Evolutionary conservation across 371 early-diverging fungal species (phyloP), one percentile per base, ranked within the genome.

Genomic region (Mortierella sp.): DNA sequence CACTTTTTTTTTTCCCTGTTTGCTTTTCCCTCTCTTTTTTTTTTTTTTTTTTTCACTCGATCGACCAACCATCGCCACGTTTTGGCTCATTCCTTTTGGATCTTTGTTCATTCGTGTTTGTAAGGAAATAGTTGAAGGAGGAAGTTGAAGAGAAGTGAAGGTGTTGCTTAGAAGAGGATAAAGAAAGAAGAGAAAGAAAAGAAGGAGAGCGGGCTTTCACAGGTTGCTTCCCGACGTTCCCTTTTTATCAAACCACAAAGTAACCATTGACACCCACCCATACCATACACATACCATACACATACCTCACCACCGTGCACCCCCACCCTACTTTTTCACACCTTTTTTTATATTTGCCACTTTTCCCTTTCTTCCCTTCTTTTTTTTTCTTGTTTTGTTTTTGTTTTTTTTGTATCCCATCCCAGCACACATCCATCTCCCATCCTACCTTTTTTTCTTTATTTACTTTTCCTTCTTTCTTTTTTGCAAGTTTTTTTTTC

Each of bases 1-100:
- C 13, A 14, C 31, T 58, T 61, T 71, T 58, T 48, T 29, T 47
- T 19, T 24, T 44, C 19, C 65, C 48, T 64, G 34, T 40, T 41
- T 37, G 39, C 66, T 34, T 66, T 45, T 50, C 41, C 19, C 72
- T 45, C 65, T 31, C 19, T 39, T 50, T 68, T 67, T 47, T 68
- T 29, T 67, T 53, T n/a, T n/a, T n/a, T n/a, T n/a, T 53, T 29
- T 26, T 22, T 6, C 14, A 3, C 58, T 34, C 34, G 34, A 58
- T 58, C 58, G 34, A 31, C 31, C 58, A 16, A 31, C 19, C 58
- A 58, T 58, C 34, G 58, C 37, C 34, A 19, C 34, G 16, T 58
- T 58, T 55, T 58, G n/a, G 1, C 4, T 29, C 52, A 53, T 53
- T 53, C 13, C 53, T 48, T 58, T 58, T 14, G 4, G 61, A 58